These are phyloP conservation scores for Amborella trichopoda DNA, from an alignment of 164 flowering plant genomes.

Conservation along the genomic window DNA sequence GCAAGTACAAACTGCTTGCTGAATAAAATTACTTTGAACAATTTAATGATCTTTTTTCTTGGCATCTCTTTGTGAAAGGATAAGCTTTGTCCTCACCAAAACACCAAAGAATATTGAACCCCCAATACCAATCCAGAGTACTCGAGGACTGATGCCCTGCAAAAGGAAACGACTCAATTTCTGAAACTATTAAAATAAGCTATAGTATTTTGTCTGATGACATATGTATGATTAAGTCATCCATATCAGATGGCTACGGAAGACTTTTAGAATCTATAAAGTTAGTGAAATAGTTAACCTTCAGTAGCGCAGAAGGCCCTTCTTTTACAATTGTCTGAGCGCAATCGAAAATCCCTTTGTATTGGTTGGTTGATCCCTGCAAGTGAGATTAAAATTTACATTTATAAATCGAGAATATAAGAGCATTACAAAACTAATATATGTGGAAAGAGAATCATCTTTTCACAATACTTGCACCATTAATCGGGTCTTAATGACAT, in stretches of 20 bases:
- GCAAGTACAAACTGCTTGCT: too few species aligned
- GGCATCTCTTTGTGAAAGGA: constrained; percentile 29
- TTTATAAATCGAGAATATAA: background rate
- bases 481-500: constrained; percentile 92
- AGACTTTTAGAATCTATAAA: too few species aligned
- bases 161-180: background rate
- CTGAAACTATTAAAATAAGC: background rate
- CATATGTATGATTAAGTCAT: too few species aligned
- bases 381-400: too few species aligned
- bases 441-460: background rate
- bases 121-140: constrained; percentile 86
- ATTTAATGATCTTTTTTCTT: too few species aligned
- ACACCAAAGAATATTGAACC: constrained; percentile 90
- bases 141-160: constrained; percentile 86
- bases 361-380: constrained; percentile 72
- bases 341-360: constrained; percentile 68
- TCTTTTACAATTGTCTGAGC: constrained; percentile 59
- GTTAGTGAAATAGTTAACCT: constrained; percentile 32
- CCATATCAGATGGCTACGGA: too few species aligned
- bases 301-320: constrained; percentile 66
- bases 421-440: background rate
- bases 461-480: constrained; percentile 85
- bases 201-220: too few species aligned
- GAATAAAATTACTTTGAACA: too few species aligned
- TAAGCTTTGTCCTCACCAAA: constrained; percentile 61